A percentile compares a stretch with the other conserved stretches of the same genome.
Evolutionary conservation across 805 yeast species (phyloP).

Genomic region (Candida boidinii): DNA sequence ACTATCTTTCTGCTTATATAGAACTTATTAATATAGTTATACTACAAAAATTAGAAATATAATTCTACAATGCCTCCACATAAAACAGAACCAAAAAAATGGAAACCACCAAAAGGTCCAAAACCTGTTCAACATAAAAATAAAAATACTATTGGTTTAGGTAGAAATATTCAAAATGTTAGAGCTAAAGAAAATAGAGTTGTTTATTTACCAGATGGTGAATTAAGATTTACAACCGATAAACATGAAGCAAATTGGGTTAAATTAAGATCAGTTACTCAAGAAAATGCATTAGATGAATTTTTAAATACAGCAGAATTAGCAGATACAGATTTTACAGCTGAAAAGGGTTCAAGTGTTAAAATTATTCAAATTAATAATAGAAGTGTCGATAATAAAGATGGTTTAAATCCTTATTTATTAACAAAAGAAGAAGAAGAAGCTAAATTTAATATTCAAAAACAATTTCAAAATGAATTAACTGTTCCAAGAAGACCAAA

Average conservation of each 20-base stretch:
- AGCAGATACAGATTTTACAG: conserved; percentile 93
- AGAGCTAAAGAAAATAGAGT: conserved; percentile 62
- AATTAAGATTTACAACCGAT: conserved; percentile 79
- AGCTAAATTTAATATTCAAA: conserved; percentile 51
- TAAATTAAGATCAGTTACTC: conserved; percentile 86
- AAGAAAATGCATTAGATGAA: conserved; percentile 89
- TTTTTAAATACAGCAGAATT: conserved; percentile 91
- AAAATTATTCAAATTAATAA: conserved; percentile 70
- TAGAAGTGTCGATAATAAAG: conserved; percentile 62
- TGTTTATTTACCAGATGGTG: conserved; percentile 75
- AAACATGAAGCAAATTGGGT: conserved; percentile 85
- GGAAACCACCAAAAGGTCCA: conserved; percentile 90
- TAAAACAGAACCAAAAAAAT: conserved; percentile 51
- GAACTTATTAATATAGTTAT: too few relatives aligned
- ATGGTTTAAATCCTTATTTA: conserved; percentile 44
- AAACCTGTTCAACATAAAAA: conserved; percentile 81
- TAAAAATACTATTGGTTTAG: conserved; percentile 78
- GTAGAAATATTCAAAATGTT: conserved; percentile 72
- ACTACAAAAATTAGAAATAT: too few relatives aligned
- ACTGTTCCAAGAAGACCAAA: conserved; percentile 90
- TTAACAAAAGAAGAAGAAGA: conserved; percentile 61
- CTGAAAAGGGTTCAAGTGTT: conserved; percentile 77
- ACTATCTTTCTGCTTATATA: too few relatives aligned
- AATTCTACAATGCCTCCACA: conserved; percentile 37
- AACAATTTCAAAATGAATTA: conserved; percentile 56